Evolutionary conservation across 1,139 yeast genomes (phyloP).

Genomic region (Hyphopichia burtonii): DNA sequence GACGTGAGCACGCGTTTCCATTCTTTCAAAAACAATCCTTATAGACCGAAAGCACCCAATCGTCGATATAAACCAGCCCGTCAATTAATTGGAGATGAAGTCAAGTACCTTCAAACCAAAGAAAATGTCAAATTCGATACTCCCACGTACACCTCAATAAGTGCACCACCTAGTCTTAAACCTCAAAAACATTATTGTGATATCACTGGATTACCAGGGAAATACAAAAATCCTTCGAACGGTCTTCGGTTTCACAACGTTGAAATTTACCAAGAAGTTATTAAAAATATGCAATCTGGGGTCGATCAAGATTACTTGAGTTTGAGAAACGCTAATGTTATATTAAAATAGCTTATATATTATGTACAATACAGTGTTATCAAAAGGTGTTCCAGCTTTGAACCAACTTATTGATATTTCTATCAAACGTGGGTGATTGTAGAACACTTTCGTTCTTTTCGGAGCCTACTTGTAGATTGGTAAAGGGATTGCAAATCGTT

Average conservation of each 20-base stretch:
- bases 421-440: slow-evolving; percentile 39
- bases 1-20: slow-evolving; percentile 44
- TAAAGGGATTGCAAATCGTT: slow-evolving; percentile 59
- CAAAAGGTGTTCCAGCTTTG: not conserved
- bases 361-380: not conserved
- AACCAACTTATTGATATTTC: slow-evolving; percentile 33
- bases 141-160: slow-evolving; percentile 61
- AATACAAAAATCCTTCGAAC: slow-evolving; percentile 73
- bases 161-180: slow-evolving; percentile 84
- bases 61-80: slow-evolving; percentile 74
- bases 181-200: slow-evolving; percentile 90
- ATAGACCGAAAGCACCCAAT: slow-evolving; percentile 44
- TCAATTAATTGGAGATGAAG: slow-evolving; percentile 78
- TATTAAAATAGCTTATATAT: slow-evolving; percentile 38
- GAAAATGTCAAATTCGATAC: slow-evolving; percentile 42
- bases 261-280: slow-evolving; percentile 78
- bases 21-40: slow-evolving; percentile 54
- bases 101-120: slow-evolving; percentile 52
- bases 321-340: slow-evolving; percentile 84
- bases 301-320: slow-evolving; percentile 91
- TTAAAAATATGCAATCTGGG: slow-evolving; percentile 81
- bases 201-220: slow-evolving; percentile 83
- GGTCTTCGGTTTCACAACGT: slow-evolving; percentile 78
- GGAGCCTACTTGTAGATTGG: slow-evolving; percentile 21
- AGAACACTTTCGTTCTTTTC: slow-evolving; percentile 26